Conservation (phyloP, 805 yeast species). For the Kazachstania viticola region DNA sequence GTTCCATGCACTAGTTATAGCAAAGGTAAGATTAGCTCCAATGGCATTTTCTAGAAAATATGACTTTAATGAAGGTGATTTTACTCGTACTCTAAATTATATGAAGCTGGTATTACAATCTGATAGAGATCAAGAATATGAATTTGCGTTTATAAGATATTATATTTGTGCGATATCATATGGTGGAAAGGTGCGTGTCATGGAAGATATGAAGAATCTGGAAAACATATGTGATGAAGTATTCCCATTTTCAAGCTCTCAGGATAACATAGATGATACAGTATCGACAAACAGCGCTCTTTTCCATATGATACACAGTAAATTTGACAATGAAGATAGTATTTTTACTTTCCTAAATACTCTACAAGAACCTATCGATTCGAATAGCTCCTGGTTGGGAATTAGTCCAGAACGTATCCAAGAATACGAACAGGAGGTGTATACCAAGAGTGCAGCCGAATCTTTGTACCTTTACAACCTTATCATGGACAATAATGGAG, state of each 20-base stretch:
- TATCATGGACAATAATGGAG: no score
- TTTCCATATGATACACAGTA: not conserved
- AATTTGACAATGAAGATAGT: not conserved
- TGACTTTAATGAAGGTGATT: constrained; percentile 69
- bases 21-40: constrained; percentile 48
- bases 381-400: constrained; percentile 6
- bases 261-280: not conserved
- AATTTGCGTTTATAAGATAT: constrained; percentile 1
- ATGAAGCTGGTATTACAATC: constrained; percentile 26
- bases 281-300: no score
- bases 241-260: constrained; percentile 2
- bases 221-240: constrained; percentile 4
- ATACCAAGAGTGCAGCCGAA: not conserved
- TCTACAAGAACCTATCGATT: constrained; percentile 6
- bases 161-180: constrained; percentile 11
- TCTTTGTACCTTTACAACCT: no score
- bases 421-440: constrained; percentile 1
- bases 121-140: not conserved
- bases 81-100: constrained; percentile 36
- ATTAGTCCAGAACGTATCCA: constrained; percentile 4
- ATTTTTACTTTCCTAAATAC: not conserved
- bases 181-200: constrained; percentile 41
- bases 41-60: constrained; percentile 49
- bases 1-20: constrained; percentile 57
- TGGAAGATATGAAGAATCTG: constrained; percentile 28